A percentile compares a stretch with the other conserved stretches of the same genome.
Conservation (phyloP, 2,329 filamentous ascomycete species). For the Aspergillus puulaauensis region DNA sequence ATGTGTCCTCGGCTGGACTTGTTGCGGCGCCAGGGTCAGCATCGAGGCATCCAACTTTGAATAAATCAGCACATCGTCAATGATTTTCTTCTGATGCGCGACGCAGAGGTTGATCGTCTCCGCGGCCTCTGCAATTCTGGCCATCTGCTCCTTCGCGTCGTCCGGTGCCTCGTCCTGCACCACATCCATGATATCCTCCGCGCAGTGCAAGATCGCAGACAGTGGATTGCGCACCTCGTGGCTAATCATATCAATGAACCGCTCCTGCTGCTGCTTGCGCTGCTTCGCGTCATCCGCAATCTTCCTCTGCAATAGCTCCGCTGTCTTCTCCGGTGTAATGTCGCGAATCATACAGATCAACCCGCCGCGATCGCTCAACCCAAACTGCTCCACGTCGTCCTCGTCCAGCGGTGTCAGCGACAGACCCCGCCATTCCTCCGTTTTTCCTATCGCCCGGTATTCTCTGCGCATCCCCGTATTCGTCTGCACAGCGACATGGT, state of each 20-base stretch:
- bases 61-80: constrained; percentile 72
- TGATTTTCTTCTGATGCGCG: constrained; percentile 75
- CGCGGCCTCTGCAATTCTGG: constrained; percentile 65
- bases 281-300: constrained; percentile 79
- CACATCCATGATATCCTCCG: constrained; percentile 45
- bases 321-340: constrained; percentile 82
- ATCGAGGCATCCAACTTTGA: constrained; percentile 76
- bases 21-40: constrained; percentile 69
- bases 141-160: constrained; percentile 47
- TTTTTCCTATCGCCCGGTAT: constrained; percentile 19
- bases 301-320: constrained; percentile 74
- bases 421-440: constrained; percentile 21
- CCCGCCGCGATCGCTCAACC: constrained; percentile 6
- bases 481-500: constrained; percentile 2
- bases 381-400: constrained; percentile 12
- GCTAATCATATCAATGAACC: constrained; percentile 72
- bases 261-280: constrained; percentile 75
- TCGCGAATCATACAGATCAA: constrained; percentile 63
- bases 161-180: constrained; percentile 10
- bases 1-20: constrained; percentile 65
- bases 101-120: constrained; percentile 77
- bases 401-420: constrained; percentile 15
- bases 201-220: constrained; percentile 59
- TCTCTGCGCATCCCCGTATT: constrained; percentile 20
- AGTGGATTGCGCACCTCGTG: constrained; percentile 60